Evolutionary conservation across 495 filamentous ascomycete species (phyloP), one percentile per base, ranked within the genome.

Genomic region (Hypoxylon fragiforme): DNA sequence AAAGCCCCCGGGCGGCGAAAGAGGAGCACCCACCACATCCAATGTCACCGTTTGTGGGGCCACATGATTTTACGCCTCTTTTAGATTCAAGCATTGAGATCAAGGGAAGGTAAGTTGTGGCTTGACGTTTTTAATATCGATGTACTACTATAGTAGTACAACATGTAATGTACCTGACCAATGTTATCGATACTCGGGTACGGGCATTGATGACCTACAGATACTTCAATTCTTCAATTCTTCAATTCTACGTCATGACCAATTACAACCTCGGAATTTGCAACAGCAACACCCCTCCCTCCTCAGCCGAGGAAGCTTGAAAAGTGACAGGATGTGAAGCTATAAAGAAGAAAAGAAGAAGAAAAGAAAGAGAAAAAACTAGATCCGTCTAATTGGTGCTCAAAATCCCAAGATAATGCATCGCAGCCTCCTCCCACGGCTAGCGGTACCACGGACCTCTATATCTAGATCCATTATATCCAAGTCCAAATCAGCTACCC

Each of bases 321-420:
- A n/a, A n/a, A n/a, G n/a, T n/a, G n/a, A n/a, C n/a, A n/a, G n/a
- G n/a, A n/a, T n/a, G n/a, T n/a, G n/a, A n/a, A n/a, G n/a, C n/a
- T n/a, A n/a, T n/a, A n/a, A n/a, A n/a, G n/a, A n/a, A n/a, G n/a
- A n/a, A n/a, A n/a, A n/a, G n/a, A n/a, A n/a, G n/a, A n/a, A n/a
- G n/a, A n/a, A n/a, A n/a, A n/a, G n/a, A n/a, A n/a, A n/a, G n/a
- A n/a, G n/a, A n/a, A n/a, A n/a, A n/a, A n/a, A n/a, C n/a, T n/a
- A n/a, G n/a, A n/a, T n/a, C 7, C 36, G 21, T 45, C 48, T 49
- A 49, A 63, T 63, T 63, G 54, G 42, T 20, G 31, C 37, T 36
- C 19, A 9, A 28, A 28, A 28, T n/a, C n/a, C n/a, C 45, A 49
- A 50, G 48, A 64, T 52, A 53, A 68, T 68, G 65, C 60, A 60